Percentiles rank a stretch among this genome's conserved stretches.
phyloP scores from a whole-genome alignment of 805 yeast species.

The Lipomyces starkeyi region DNA sequence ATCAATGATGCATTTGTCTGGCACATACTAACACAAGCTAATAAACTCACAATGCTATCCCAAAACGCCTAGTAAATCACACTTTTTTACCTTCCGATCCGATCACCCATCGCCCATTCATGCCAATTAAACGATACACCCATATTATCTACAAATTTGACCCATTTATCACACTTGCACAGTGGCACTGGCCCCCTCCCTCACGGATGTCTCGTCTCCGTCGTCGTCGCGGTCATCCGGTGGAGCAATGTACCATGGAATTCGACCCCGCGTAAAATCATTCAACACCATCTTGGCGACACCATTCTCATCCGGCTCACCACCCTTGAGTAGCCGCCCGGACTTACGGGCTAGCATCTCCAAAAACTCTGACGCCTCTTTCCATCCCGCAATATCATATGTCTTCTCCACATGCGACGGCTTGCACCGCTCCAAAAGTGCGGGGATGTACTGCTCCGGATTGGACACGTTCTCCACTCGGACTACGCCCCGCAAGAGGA shows the following conservation, averaged over 20 bases:
- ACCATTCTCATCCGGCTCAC: slow-evolving; percentile 96
- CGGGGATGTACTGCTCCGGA: slow-evolving; percentile 95
- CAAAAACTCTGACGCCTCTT: slow-evolving; percentile 72
- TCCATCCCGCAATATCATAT: slow-evolving; percentile 93
- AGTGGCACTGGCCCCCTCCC: background rate
- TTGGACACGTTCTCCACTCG: slow-evolving; percentile 96
- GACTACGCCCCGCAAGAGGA: slow-evolving; percentile 94
- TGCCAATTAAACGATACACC: background rate
- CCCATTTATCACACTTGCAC: background rate
- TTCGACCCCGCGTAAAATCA: slow-evolving; percentile 95
- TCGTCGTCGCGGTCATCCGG: slow-evolving; percentile 73
- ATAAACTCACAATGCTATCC: too few relatives aligned
- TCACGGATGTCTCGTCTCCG: slow-evolving; percentile 49
- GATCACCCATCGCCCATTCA: background rate
- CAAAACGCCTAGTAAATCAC: background rate
- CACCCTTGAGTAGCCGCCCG: slow-evolving; percentile 93
- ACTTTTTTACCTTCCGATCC: background rate
- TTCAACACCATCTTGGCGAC: slow-evolving; percentile 88
- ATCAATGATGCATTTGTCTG: too few relatives aligned
- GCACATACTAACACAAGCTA: too few relatives aligned
- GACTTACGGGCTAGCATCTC: slow-evolving; percentile 90
- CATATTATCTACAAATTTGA: background rate
- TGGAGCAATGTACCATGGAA: slow-evolving; percentile 97
- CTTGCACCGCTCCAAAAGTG: slow-evolving; percentile 82
- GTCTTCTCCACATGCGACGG: slow-evolving; percentile 92